Evolutionary conservation across 257 asterid species (phyloP), one percentile per base, ranked within the genome.

Genomic region (Handroanthus guayacan): DNA sequence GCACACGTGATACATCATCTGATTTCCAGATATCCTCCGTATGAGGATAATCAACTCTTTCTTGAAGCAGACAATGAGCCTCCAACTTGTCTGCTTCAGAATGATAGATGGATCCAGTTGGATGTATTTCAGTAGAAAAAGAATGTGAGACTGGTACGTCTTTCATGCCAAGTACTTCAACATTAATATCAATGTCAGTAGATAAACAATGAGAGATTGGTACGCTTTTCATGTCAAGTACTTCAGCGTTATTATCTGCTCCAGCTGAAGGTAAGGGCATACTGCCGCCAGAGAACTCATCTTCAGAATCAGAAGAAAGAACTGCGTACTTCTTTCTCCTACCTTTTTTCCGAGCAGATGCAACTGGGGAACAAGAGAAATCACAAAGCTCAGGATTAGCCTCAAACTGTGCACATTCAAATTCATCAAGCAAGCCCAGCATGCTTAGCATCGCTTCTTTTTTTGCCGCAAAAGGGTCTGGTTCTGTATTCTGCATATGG

Each of bases 291-390:
- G 80, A 76, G 62, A 69, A 45, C 41, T 89, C 97, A 70, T 91
- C 97, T 77, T 91, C 97, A 36, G 97, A 89, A 83, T 91, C 99
- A 3, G 98, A 94, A 57, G 92, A 89, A 62, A 92, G 79, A 63
- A 92, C 91, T 6, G 83, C 67, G 79, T 78, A 86, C 72, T 71
- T 70, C 80, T 86, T 89, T 88, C 91, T 93, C 76, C 88, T 76
- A 0, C 71, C 63, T 67, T 77, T 86, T 80, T 84, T 67, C 71
- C 73, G 82, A 62, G 89, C 47, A 78, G 80, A 80, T 60, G 93
- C 84, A 71, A 82, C 75, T 50, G 98, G 97, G 48, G 97, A 86
- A 84, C 85, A 80, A 71, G 89, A 86, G 73, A 82, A 72, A 87
- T 82, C 87, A 36, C 83, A 84, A 71, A 86, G 87, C 65, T 89